Percentiles rank a stretch among this genome's conserved stretches.
These are phyloP conservation scores for Phytophthora sansomeana DNA, from an alignment of 352 stramenopile genomes.

Conservation along the genomic window DNA sequence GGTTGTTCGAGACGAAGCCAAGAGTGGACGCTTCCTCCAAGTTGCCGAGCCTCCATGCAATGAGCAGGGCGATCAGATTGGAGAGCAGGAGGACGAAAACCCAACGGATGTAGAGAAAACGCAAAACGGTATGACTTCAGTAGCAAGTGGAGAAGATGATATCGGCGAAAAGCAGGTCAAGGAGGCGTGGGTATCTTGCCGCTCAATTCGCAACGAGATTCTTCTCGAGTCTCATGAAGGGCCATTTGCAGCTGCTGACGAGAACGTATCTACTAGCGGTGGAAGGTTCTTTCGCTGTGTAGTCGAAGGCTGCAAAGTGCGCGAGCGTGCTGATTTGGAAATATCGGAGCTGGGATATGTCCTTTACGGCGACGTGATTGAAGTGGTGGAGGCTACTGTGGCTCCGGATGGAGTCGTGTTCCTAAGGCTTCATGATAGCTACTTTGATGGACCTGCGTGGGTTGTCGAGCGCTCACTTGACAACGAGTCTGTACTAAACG, in stretches of 20 bases:
- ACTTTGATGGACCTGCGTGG: conserved; percentile 78
- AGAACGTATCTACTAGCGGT: neutral
- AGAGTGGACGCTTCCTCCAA: neutral
- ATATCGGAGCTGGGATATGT: conserved; percentile 79
- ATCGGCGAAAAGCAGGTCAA: conserved; percentile 32
- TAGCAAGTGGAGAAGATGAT: conserved; percentile 16
- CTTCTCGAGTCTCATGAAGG: conserved; percentile 66
- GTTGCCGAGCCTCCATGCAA: neutral
- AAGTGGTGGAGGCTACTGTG: conserved; percentile 65
- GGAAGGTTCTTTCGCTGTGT: conserved; percentile 67
- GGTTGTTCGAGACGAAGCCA: conserved; percentile 29
- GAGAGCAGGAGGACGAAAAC: neutral
- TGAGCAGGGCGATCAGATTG: neutral
- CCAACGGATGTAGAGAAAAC: neutral
- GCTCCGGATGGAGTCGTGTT: conserved; percentile 67
- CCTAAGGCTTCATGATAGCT: conserved; percentile 61
- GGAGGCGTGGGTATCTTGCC: conserved; percentile 70
- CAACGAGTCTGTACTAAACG: conserved; percentile 80
- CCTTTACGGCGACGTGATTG: conserved; percentile 77
- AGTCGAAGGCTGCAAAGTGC: conserved; percentile 82
- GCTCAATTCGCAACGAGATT: conserved; percentile 80
- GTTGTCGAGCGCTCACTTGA: conserved; percentile 80
- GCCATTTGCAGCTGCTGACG: conserved; percentile 35
- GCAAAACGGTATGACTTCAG: conserved; percentile 4
- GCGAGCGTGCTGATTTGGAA: conserved; percentile 51